phyloP scores from a whole-genome alignment of 2,329 filamentous ascomycete genomes.

The Chrysoporthe deuterocubensis region DNA sequence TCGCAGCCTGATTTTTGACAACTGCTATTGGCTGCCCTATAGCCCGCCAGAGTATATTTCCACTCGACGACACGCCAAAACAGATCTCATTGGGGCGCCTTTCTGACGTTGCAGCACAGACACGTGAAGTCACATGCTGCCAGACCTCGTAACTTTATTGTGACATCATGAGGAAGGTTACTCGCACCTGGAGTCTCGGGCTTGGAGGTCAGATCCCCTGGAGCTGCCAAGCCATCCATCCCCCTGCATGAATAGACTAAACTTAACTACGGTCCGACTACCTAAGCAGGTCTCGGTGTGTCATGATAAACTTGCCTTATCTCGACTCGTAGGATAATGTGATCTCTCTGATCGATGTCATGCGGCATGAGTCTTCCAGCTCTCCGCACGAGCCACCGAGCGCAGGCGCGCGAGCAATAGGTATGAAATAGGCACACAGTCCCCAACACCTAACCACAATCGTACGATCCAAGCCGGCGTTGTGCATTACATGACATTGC shows the following conservation, averaged over 20 bases:
- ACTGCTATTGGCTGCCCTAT: background rate
- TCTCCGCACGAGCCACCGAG: too few species aligned
- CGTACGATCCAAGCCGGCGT: background rate
- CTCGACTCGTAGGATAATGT: background rate
- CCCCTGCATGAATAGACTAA: background rate
- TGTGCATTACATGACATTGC: constrained; percentile 8
- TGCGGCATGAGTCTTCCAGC: background rate
- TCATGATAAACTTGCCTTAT: background rate
- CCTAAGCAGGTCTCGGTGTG: background rate
- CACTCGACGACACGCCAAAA: background rate
- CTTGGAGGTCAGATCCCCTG: background rate
- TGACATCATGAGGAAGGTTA: background rate
- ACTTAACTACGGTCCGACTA: background rate
- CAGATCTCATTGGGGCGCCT: background rate
- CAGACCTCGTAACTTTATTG: background rate
- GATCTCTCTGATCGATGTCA: background rate
- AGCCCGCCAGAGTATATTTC: background rate
- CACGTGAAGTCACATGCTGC: background rate
- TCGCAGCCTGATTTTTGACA: background rate
- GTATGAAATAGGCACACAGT: background rate
- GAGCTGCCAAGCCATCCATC: background rate
- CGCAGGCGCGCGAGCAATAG: background rate
- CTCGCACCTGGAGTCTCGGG: background rate
- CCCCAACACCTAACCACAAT: background rate
- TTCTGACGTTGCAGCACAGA: background rate